A percentile compares a stretch with the other conserved stretches of the same genome.
These are phyloP conservation scores for Cystobasidiaceae sp. DNA, from an alignment of 1,284 basidiomycete genomes.

Conservation along the genomic window DNA sequence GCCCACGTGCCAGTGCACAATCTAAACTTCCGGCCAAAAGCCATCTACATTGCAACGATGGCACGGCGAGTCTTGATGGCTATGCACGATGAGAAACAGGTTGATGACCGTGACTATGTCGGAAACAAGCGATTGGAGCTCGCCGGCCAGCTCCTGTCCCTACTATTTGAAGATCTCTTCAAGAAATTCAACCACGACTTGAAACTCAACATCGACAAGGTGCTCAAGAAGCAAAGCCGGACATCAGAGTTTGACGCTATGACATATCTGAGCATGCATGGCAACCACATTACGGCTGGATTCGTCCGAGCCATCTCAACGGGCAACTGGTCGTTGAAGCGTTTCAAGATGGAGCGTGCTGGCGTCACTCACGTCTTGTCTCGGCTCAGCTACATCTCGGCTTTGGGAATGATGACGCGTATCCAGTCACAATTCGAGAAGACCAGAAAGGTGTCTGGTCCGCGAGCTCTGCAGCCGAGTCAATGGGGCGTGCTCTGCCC, in stretches of 20 bases:
- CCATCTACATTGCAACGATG: constrained; percentile 98
- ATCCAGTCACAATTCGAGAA: constrained; percentile 99
- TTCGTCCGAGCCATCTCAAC: constrained; percentile 98
- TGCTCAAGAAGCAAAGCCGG: constrained; percentile 91
- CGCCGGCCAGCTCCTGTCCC: constrained; percentile 93
- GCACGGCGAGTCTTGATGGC: constrained; percentile 92
- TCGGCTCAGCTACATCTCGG: constrained; percentile 91
- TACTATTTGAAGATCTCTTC: constrained; percentile 97
- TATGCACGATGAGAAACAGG: constrained; percentile 92
- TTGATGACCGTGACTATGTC: constrained; percentile 98
- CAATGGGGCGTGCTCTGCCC: constrained; percentile 99
- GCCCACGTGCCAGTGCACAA: constrained; percentile 91
- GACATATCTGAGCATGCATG: constrained; percentile 79
- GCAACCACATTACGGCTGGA: constrained; percentile 88
- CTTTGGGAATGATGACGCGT: constrained; percentile 99
- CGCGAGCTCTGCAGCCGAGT: constrained; percentile 91
- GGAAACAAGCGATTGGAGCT: constrained; percentile 98
- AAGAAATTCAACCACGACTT: constrained; percentile 98
- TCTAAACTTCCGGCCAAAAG: constrained; percentile 89
- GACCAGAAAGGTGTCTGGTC: constrained; percentile 97
- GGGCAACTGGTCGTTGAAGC: constrained; percentile 97
- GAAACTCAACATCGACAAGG: constrained; percentile 94
- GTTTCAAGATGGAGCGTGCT: constrained; percentile 99
- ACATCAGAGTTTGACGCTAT: constrained; percentile 94
- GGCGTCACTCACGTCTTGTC: constrained; percentile 98